Evolutionary conservation across 225 moss, liverwort and hornwort genomes (phyloP).

Genomic region (Polytrichum formosum): DNA sequence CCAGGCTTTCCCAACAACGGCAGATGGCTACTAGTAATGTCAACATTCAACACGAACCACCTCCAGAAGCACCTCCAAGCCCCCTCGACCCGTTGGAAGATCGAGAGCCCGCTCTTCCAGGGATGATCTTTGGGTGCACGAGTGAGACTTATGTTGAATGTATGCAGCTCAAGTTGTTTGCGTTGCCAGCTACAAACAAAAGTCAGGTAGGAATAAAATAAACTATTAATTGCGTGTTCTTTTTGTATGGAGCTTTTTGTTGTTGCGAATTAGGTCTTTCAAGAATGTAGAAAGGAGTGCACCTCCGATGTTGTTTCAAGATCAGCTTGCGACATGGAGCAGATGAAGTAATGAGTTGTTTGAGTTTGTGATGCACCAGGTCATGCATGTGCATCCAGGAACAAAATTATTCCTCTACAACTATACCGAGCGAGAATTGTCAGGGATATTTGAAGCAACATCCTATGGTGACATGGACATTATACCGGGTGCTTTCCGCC

Average conservation of each 20-base stretch:
- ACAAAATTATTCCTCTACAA: conserved; percentile 43
- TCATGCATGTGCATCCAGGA: conserved; percentile 27
- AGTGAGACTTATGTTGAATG: conserved; percentile 73
- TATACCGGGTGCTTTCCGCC: conserved; percentile 25
- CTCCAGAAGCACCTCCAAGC: too few species aligned
- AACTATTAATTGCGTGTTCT: too few species aligned
- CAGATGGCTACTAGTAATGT: too few species aligned
- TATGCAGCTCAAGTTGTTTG: conserved; percentile 71
- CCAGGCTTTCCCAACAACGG: neutral
- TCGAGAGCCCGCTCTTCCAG: conserved; percentile 41
- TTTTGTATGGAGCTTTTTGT: too few species aligned
- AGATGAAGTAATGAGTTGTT: too few species aligned
- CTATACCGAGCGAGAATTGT: conserved; percentile 30
- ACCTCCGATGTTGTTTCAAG: too few species aligned
- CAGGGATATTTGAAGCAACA: conserved; percentile 42
- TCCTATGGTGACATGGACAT: conserved; percentile 36
- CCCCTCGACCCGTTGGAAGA: too few species aligned
- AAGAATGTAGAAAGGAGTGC: too few species aligned
- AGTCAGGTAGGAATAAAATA: conserved; percentile 13
- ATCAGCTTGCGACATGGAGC: too few species aligned
- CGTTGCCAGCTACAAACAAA: conserved; percentile 60
- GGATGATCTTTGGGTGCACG: conserved; percentile 87
- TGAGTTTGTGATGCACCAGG: conserved; percentile 8
- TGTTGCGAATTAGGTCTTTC: too few species aligned
- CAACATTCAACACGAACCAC: too few species aligned